Evolutionary conservation across 208 protist genomes (phyloP).

Genomic region (Trypanosoma theileri): DNA sequence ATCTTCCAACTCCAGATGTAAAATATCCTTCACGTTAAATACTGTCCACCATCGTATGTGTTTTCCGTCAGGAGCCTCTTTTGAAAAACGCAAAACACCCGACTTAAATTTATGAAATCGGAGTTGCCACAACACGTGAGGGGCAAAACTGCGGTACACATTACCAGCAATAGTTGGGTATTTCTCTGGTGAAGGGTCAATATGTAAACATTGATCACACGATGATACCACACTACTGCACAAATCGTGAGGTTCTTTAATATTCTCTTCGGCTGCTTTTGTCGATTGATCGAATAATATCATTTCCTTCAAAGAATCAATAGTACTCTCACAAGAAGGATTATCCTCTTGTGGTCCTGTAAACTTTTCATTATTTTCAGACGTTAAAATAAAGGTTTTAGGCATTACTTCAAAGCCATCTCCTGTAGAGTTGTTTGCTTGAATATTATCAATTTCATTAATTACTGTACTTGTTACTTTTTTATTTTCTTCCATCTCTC

Average conservation of each 20-base stretch:
- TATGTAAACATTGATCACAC: background rate
- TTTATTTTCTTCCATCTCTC: background rate
- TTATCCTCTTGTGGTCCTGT: too few species aligned
- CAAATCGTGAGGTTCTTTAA: too few species aligned
- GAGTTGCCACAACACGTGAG: conserved; percentile 22
- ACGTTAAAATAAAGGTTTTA: too few species aligned
- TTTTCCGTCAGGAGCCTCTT: conserved; percentile 1
- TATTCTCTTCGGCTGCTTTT: too few species aligned
- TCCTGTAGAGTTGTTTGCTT: too few species aligned
- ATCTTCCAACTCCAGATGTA: conserved; percentile 15
- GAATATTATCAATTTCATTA: background rate
- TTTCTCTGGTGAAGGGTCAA: background rate
- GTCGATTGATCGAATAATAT: too few species aligned
- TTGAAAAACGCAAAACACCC: conserved; percentile 20
- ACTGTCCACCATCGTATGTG: conserved; percentile 14
- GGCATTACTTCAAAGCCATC: too few species aligned
- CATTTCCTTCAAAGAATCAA: too few species aligned
- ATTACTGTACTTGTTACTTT: background rate
- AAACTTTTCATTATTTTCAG: too few species aligned
- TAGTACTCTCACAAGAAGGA: too few species aligned
- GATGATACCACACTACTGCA: too few species aligned
- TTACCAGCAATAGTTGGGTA: conserved; percentile 8
- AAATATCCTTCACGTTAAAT: conserved; percentile 8
- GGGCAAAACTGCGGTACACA: conserved; percentile 16
- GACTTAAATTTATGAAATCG: conserved; percentile 16